A percentile compares a stretch with the other conserved stretches of the same genome.
Conservation (phyloP, 345 rosid species). For the Salix caprea region DNA sequence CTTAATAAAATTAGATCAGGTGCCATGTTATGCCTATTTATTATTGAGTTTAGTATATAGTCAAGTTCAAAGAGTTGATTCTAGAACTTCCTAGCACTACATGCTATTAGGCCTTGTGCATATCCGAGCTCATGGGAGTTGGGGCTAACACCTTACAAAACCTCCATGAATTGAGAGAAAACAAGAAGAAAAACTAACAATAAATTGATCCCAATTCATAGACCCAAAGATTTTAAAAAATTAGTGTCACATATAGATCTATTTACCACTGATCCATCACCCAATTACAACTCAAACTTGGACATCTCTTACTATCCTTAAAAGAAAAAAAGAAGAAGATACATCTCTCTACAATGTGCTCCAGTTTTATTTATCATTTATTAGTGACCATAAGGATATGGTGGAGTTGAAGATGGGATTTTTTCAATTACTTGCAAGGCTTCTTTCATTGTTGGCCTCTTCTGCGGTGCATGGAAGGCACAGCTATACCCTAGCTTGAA, state of each 20-base stretch:
- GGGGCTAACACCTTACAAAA: no score
- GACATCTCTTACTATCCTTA: neutral
- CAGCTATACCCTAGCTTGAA: slow-evolving; percentile 75
- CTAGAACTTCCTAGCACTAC: no score
- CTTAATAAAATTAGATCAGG: no score
- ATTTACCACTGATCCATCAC: neutral
- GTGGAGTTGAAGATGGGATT: slow-evolving; percentile 33
- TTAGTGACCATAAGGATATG: slow-evolving; percentile 35
- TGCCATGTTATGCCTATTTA: no score
- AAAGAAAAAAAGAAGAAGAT: neutral
- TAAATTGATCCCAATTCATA: neutral
- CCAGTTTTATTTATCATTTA: slow-evolving; percentile 2
- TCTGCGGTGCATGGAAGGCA: slow-evolving; percentile 76
- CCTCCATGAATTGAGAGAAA: no score
- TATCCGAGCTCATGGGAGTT: no score
- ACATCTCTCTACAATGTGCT: slow-evolving; percentile 22
- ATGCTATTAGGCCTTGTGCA: no score
- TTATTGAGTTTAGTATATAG: no score
- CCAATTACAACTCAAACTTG: slow-evolving; percentile 4
- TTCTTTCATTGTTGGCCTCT: slow-evolving; percentile 85
- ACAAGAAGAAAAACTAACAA: neutral
- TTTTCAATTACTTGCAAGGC: slow-evolving; percentile 69
- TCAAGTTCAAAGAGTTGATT: no score
- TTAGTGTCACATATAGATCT: slow-evolving; percentile 8
- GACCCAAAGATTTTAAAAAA: neutral